These are phyloP conservation scores for Fonsecaea erecta DNA, from an alignment of 2,329 filamentous ascomycete species.

Conservation along the genomic window DNA sequence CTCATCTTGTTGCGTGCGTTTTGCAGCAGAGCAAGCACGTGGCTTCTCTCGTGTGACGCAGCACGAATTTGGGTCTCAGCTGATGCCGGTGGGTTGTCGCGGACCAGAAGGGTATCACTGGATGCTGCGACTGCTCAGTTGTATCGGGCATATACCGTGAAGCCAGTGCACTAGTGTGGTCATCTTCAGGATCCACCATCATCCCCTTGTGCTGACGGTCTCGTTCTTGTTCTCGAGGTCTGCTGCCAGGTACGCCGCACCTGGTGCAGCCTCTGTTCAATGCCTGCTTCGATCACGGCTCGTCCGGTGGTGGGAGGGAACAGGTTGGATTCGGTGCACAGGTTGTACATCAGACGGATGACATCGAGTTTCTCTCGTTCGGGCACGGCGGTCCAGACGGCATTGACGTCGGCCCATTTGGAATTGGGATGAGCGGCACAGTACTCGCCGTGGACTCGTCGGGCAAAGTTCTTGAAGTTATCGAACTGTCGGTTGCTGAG, in stretches of 20 bases:
- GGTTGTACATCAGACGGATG: constrained; percentile 28
- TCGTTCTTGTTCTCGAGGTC: constrained; percentile 27
- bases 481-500: constrained; percentile 30
- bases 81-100: constrained; percentile 2
- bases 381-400: constrained; percentile 32
- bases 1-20: not conserved
- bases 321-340: constrained; percentile 25
- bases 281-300: constrained; percentile 25
- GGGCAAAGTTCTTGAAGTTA: constrained; percentile 34
- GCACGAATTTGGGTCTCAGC: constrained; percentile 4
- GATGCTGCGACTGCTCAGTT: constrained; percentile 8
- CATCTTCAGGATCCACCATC: constrained; percentile 17
- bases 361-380: constrained; percentile 29
- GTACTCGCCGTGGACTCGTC: constrained; percentile 30
- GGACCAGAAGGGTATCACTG: not conserved
- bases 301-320: constrained; percentile 26
- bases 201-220: constrained; percentile 19
- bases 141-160: constrained; percentile 13
- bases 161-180: constrained; percentile 12
- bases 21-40: not conserved
- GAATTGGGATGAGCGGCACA: constrained; percentile 29
- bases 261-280: constrained; percentile 32
- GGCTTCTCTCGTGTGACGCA: constrained; percentile 2
- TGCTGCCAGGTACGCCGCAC: constrained; percentile 34
- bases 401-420: constrained; percentile 30